Evolutionary conservation across 2,329 filamentous ascomycete species (phyloP), one percentile per base, ranked within the genome.

Genomic region (Calycina marina): DNA sequence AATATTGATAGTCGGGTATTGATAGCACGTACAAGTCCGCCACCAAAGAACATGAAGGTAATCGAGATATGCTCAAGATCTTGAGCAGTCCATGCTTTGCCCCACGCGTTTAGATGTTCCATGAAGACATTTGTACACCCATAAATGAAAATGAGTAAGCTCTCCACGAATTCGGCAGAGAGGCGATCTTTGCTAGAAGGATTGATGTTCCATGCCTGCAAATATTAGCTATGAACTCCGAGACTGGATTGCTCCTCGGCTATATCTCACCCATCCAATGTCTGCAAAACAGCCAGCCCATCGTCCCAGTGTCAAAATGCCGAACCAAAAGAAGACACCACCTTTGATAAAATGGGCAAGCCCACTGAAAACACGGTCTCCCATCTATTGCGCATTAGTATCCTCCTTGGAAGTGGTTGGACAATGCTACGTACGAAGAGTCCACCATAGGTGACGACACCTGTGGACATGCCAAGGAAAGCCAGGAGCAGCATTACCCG

Each of bases 291-390:
- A 81, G 15, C 88, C 88, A 50, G 85, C 73, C 79, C 84, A 94
- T 35, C 88, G 77, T 17, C 84, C 85, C 4, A 96, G 65, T 0
- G 83, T 93, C 38, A 94, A 59, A 13, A 93, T 58, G 6, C 88
- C 88, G 41, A 92, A 82, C 76, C 83, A 90, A 59, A 94, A 84
- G 62, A 96, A 96, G 34, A 96, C 79, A 3, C 82, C 82, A 28
- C 88, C 88, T 54, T 96, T 96, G 54, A 94, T 75, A 61, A 83
- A 93, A 52, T 96, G 88, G 5, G 88, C 88, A 25, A 94, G 64
- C 2, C 88, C 84, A 44, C 76, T 86, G 61, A 88, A 66, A 36
- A 94, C 61, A 3, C 63, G 63, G 14, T 55, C 54, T 4, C 69
- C 77, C 53, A 78, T 75, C 78, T 85, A 42, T 9, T 13, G 20